Percentiles rank a stretch among this genome's conserved stretches.
phyloP scores from a whole-genome alignment of 768 basidiomycete species.

The Chiua virens region DNA sequence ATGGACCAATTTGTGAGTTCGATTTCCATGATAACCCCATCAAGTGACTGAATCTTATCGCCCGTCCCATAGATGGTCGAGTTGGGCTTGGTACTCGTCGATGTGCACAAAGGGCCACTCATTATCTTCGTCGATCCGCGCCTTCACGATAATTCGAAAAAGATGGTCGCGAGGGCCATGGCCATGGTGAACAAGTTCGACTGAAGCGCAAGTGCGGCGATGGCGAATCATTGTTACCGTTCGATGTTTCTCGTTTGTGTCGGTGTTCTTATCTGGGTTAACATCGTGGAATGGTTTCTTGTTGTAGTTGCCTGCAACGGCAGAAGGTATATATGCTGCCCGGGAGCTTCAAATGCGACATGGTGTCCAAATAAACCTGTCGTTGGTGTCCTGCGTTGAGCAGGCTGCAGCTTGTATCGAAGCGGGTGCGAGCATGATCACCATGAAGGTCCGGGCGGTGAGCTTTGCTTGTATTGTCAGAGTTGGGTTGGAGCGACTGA shows the following conservation, averaged over 20 bases:
- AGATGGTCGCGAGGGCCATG: conserved; percentile 44
- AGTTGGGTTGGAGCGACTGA: neutral
- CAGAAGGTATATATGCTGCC: conserved; percentile 51
- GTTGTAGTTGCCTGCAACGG: conserved; percentile 56
- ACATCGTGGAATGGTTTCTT: neutral
- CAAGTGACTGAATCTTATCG: neutral
- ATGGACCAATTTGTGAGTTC: conserved; percentile 34
- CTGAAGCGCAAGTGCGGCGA: conserved; percentile 36
- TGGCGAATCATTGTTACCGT: conserved; percentile 53
- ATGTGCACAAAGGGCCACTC: conserved; percentile 48
- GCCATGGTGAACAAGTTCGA: conserved; percentile 43
- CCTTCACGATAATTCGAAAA: conserved; percentile 33
- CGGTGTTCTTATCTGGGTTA: neutral
- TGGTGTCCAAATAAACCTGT: conserved; percentile 51
- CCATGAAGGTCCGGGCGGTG: conserved; percentile 51
- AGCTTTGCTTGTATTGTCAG: conserved; percentile 18
- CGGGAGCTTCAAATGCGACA: conserved; percentile 36
- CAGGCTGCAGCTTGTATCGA: conserved; percentile 59
- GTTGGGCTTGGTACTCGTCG: conserved; percentile 44
- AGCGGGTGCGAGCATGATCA: conserved; percentile 47
- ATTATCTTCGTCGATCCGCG: conserved; percentile 54
- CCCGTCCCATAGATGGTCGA: conserved; percentile 46
- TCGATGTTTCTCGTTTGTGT: conserved; percentile 1
- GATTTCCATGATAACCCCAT: neutral
- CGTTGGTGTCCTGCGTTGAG: conserved; percentile 49